Percentiles rank a stretch among this genome's conserved stretches.
Conservation (phyloP, 2,329 filamentous ascomycete genomes). For the Phialophora chinensis region DNA sequence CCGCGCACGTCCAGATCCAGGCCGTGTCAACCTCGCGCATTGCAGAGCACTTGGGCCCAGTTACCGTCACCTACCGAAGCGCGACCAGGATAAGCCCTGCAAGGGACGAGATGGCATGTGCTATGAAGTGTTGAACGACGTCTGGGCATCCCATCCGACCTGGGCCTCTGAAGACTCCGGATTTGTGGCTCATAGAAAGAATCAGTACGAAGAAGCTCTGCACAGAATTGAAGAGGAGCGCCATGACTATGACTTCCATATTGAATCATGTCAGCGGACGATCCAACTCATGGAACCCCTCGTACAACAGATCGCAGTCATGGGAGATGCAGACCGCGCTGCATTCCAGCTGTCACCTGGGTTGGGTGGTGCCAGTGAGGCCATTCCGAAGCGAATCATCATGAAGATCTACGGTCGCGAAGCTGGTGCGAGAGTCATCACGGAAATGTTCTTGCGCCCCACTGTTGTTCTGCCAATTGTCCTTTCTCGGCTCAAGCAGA, state of each 20-base stretch:
- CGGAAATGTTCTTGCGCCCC: constrained; percentile 82
- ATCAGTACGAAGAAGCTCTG: constrained; percentile 89
- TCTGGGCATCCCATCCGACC: constrained; percentile 98
- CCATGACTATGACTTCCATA: constrained; percentile 98
- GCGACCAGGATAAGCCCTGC: constrained; percentile 88
- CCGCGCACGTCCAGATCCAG: constrained; percentile 73
- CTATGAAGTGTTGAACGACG: constrained; percentile 89
- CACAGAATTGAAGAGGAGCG: constrained; percentile 97
- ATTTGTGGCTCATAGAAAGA: constrained; percentile 97
- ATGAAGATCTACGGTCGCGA: constrained; percentile 96
- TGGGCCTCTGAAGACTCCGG: constrained; percentile 98
- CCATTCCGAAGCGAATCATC: constrained; percentile 94
- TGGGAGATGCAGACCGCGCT: constrained; percentile 73
- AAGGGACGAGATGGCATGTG: constrained; percentile 95
- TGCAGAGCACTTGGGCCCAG: constrained; percentile 95
- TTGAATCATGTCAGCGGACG: constrained; percentile 91
- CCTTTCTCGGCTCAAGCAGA: constrained; percentile 87
- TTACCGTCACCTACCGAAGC: constrained; percentile 87
- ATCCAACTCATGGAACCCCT: constrained; percentile 96
- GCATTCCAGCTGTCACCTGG: constrained; percentile 80
- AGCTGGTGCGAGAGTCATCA: constrained; percentile 81
- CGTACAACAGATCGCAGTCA: constrained; percentile 83
- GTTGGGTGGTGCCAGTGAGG: constrained; percentile 89
- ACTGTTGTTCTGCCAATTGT: constrained; percentile 88
- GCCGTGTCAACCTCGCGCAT: constrained; percentile 89